Evolutionary conservation across 495 filamentous ascomycete genomes (phyloP), one percentile per base, ranked within the genome.

Genomic region (Sordaria brevicollis): DNA sequence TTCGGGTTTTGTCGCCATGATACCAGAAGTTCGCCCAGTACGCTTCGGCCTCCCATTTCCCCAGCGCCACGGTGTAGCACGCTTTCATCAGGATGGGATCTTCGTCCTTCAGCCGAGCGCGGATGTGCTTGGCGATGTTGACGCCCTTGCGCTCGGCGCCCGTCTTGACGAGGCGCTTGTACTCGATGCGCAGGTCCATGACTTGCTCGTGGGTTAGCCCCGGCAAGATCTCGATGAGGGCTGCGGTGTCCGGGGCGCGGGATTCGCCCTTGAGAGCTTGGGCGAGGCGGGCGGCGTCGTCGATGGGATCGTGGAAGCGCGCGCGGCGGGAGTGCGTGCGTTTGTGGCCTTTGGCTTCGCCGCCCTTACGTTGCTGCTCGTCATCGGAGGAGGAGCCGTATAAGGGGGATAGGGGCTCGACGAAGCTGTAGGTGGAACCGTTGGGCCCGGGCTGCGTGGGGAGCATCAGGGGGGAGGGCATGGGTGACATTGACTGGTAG

Each of bases 21-120:
- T 98, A 99, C 89, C 94, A 99, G 80, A 92, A 96, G 75, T 98
- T 99, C 62, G 96, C 94, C 93, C 95, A 99, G 83, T 95, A 97
- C 2, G 92, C 94, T 78, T 99, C 95, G 67, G 87, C 89, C 82
- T 97, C 95, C 91, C 93, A 99, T 62, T 88, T 85, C 3, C 96
- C 95, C 1, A 98, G 87, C 10, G 95, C 94, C 7, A 92, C 93
- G 5, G 92, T 91, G 77, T 97, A 98, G 75, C 88, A 91, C 10
- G 91, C 89, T 78, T 98, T 98, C 80, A 93, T 93, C 69, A 97
- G 90, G 68, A 80, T 78, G 6, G 83, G 77, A 68, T 86, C 82
- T 70, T 88, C 85, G 57, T 87, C 85, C 74, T 92, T 92, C 74
- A 89, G 88, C 15, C 90, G 87, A 9, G 91, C 85, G 67, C 95